Evolutionary conservation across 2,329 filamentous ascomycete species (phyloP).

Genomic region (Stromatinia cepivora): DNA sequence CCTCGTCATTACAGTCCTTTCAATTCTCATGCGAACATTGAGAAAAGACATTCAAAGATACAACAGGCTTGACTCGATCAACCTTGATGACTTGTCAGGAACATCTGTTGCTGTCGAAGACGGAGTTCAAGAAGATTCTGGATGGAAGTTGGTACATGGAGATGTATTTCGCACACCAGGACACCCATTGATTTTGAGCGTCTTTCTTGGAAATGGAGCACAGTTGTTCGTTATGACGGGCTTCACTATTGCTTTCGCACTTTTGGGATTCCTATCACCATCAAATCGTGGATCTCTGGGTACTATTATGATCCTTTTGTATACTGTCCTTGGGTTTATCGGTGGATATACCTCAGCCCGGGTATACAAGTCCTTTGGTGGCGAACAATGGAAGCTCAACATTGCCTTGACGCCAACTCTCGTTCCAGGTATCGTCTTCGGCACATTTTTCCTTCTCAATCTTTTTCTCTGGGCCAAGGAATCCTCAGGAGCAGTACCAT

Average conservation of each 20-base stretch:
- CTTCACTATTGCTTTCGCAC: constrained; percentile 87
- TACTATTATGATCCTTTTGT: constrained; percentile 89
- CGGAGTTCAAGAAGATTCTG: constrained; percentile 94
- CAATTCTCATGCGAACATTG: constrained; percentile 84
- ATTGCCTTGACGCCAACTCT: constrained; percentile 84
- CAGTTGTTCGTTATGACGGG: constrained; percentile 98
- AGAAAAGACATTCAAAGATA: constrained; percentile 96
- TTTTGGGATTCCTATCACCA: constrained; percentile 91
- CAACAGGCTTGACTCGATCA: constrained; percentile 89
- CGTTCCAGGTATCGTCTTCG: constrained; percentile 83
- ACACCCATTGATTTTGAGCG: constrained; percentile 78
- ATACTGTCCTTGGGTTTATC: constrained; percentile 88
- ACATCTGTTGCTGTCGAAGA: constrained; percentile 78
- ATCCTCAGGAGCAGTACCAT: constrained; percentile 91
- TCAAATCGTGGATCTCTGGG: constrained; percentile 93
- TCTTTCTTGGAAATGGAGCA: constrained; percentile 88
- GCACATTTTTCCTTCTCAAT: constrained; percentile 88
- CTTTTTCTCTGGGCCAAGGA: constrained; percentile 93
- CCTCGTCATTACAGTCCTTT: constrained; percentile 85
- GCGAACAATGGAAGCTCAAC: constrained; percentile 92
- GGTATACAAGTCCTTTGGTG: constrained; percentile 91
- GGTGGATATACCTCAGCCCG: constrained; percentile 88
- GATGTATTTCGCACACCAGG: constrained; percentile 92
- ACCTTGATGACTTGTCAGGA: constrained; percentile 82
- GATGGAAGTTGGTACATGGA: constrained; percentile 97